A percentile compares a stretch with the other conserved stretches of the same genome.
phyloP scores from a whole-genome alignment of 768 basidiomycete species.

The Flagelloscypha sp. region DNA sequence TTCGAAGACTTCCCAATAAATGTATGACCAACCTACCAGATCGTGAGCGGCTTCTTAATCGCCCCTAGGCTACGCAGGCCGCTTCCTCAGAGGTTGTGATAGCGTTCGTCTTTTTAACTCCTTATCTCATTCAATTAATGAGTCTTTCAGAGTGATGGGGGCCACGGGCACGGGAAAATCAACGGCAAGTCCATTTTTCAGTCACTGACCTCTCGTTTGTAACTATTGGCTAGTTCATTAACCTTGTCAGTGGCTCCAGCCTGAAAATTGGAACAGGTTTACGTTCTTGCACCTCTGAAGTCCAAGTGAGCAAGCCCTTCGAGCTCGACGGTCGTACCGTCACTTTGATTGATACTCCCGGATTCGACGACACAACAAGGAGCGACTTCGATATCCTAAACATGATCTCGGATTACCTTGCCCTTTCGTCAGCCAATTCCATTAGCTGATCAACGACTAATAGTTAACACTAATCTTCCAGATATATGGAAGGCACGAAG shows the following conservation, averaged over 20 bases:
- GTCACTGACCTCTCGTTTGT: background rate
- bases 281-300: constrained; percentile 29
- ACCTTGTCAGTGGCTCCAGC: constrained; percentile 27
- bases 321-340: constrained; percentile 3
- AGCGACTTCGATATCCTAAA: constrained; percentile 16
- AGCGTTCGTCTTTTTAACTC: too few relatives aligned
- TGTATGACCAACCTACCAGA: too few relatives aligned
- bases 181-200: constrained; percentile 6
- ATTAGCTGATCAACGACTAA: background rate
- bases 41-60: too few relatives aligned
- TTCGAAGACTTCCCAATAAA: too few relatives aligned
- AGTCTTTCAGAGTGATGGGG: constrained; percentile 11
- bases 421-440: constrained; percentile 12
- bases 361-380: constrained; percentile 16
- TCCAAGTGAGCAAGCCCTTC: constrained; percentile 18
- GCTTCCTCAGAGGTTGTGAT: too few relatives aligned
- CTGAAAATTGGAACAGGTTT: constrained; percentile 29
- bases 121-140: too few relatives aligned
- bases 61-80: too few relatives aligned
- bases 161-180: constrained; percentile 15
- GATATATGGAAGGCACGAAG: constrained; percentile 12
- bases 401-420: constrained; percentile 10
- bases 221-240: constrained; percentile 30
- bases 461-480: background rate
- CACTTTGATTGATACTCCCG: constrained; percentile 16